Evolutionary conservation across 2,329 filamentous ascomycete genomes (phyloP), one percentile per base, ranked within the genome.

Genomic region (Sphaerulina musiva): DNA sequence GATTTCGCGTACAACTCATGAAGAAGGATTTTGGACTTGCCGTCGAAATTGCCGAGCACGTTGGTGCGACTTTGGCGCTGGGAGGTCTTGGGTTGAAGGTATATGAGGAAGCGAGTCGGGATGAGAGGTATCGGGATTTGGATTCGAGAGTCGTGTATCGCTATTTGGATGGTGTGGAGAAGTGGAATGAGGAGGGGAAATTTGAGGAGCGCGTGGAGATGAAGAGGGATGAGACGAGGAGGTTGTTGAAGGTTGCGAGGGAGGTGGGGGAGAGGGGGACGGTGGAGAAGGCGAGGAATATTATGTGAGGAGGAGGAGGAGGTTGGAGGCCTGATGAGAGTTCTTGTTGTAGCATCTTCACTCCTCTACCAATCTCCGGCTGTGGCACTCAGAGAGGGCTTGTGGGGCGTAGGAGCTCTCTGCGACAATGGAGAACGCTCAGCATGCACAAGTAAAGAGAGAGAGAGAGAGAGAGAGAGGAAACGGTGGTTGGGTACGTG

Each of bases 1-100:
- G 80, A 0, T 83, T 84, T 65, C 77, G 79, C 43, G 76, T 83
- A 5, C 74, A 82, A 63, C 61, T 83, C 60, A 83, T 83, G 79
- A 73, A 72, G 56, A 83, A 83, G 62, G 80, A 83, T 60, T 77
- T 84, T 54, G 70, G 71, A 1, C 64, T 83, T 17, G 80, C 80
- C 0, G 71, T 80, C 0, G 75, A 80, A 7, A 76, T 78, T 67
- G 80, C 79, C n/a, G 69, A 76, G 55, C 68, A 73, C 12, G 74
- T 81, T 4, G 80, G 76, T 0, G 73, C 77, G 12, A 70, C 68
- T 42, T 72, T 80, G 52, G 74, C 76, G 4, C 63, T 83, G 38
- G 79, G 80, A 1, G 70, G 75, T 4, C 69, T 68, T 20, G 79
- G 78, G 0, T 63, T 82, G 55, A 69, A 70, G 23, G 76, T 76